A percentile compares a stretch with the other conserved stretches of the same genome.
Evolutionary conservation across 2,329 filamentous ascomycete genomes (phyloP).

Genomic region (Sporothrix pallida): DNA sequence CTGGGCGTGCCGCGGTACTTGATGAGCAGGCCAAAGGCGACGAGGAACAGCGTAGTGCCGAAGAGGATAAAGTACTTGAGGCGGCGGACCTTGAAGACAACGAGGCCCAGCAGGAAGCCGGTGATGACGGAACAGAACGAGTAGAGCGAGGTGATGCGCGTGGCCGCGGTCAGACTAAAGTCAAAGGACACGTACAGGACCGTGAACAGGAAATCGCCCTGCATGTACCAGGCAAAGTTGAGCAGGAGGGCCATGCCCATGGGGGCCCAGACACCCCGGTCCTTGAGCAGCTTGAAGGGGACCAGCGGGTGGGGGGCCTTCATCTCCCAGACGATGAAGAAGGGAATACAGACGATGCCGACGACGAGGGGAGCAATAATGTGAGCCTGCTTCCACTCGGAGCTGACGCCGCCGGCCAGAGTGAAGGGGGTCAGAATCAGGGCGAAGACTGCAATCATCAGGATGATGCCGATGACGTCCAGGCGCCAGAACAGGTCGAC

Average conservation of each 20-base stretch:
- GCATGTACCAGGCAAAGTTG: conserved; percentile 66
- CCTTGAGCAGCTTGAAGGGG: conserved; percentile 65
- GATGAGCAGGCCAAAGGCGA: conserved; percentile 70
- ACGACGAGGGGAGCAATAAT: conserved; percentile 54
- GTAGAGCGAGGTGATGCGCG: conserved; percentile 66
- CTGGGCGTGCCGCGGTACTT: conserved; percentile 62
- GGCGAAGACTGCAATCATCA: conserved; percentile 54
- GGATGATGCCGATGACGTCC: conserved; percentile 53
- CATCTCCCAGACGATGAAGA: conserved; percentile 58
- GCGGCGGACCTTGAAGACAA: conserved; percentile 63
- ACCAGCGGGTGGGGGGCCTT: conserved; percentile 60
- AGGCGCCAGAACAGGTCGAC: conserved; percentile 55
- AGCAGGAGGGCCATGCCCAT: conserved; percentile 63
- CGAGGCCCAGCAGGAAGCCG: conserved; percentile 60
- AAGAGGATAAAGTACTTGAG: conserved; percentile 68
- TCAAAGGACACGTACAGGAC: conserved; percentile 67
- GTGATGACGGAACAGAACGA: conserved; percentile 62
- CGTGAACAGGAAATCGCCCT: conserved; percentile 68
- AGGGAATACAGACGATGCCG: conserved; percentile 55
- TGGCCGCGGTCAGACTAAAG: conserved; percentile 61
- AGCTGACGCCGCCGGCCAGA: conserved; percentile 51
- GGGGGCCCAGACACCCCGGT: conserved; percentile 68
- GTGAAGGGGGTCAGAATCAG: conserved; percentile 55
- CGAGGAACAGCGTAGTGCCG: conserved; percentile 65
- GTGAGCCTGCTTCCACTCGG: conserved; percentile 48